A percentile compares a stretch with the other conserved stretches of the same genome.
phyloP scores from a whole-genome alignment of 176 grass and related monocot species.

The Avena eriantha region DNA sequence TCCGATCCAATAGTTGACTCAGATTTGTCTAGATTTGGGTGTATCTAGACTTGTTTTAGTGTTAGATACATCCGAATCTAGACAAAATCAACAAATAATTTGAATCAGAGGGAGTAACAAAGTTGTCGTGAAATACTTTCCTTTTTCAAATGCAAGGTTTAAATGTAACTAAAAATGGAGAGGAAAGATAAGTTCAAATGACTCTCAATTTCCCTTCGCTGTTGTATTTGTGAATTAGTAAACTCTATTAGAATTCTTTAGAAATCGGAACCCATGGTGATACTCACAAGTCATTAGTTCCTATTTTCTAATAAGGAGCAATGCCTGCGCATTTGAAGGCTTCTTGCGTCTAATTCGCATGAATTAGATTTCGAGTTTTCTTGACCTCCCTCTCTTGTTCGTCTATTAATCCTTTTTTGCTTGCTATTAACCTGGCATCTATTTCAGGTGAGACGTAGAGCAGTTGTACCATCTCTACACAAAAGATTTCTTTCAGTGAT shows the following conservation, averaged over 20 bases:
- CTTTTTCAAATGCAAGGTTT: not conserved
- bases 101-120: no score
- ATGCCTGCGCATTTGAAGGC: not conserved
- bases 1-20: no score
- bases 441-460: conserved; percentile 74
- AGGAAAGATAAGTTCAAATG: not conserved
- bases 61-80: no score
- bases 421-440: conserved; percentile 33
- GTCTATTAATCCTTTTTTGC: conserved; percentile 29
- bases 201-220: no score
- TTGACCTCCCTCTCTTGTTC: not conserved
- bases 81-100: no score
- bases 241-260: not conserved
- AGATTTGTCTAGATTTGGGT: no score
- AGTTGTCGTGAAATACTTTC: no score
- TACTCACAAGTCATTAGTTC: not conserved
- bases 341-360: not conserved
- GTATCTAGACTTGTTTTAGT: no score
- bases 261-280: not conserved
- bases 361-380: conserved; percentile 11
- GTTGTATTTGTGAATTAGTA: no score
- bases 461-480: conserved; percentile 92
- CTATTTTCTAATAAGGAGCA: not conserved
- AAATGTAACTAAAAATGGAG: not conserved
- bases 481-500: conserved; percentile 87